Evolutionary conservation across 1,284 basidiomycete genomes (phyloP), one percentile per base, ranked within the genome.

Genomic region (Gymnopus androsaceus): DNA sequence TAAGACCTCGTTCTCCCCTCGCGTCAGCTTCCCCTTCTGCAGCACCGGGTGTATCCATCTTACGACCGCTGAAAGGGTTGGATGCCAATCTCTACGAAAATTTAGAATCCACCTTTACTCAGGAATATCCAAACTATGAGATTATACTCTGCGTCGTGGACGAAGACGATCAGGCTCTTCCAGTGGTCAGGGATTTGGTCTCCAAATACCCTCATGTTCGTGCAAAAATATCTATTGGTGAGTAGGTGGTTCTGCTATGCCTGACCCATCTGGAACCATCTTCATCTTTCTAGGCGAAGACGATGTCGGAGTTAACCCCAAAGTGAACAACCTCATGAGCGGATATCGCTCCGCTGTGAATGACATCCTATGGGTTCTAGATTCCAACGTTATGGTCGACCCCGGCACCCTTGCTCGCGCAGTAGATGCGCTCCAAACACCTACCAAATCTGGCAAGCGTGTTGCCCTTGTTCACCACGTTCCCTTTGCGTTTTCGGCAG

Each of bases 351-450:
- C 84, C 65, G 95, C 96, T 0, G 74, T 80, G 54, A 79, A 96
- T 69, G 95, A 99, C 68, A 91, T 98, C 48, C 75, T 99, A 46
- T 99, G 96, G 96, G 90, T 99, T 11, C 80, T 99, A 49, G 97
- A 99, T 72, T 96, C 95, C 19, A 97, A 97, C 62, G 84, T 98
- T 46, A 85, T 86, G 61, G 85, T 90, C 15, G 82, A 84, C 30
- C 80, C 88, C 0, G 88, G 88, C n/a, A 90, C 94, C 2, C 84
- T 98, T 21, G 87, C 89, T 0, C 86, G 92, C 46, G 88, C 94
- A 8, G 92, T 99, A 8, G 90, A 92, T 61, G 81, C 85, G 6
- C 83, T 96, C 33, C 73, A 64, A 58, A 70, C 65, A 62, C 72
- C 69, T 30, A 65, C 72, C 44, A 66, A 77, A 17, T 65, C 73